Evolutionary conservation across 139 green algal species (phyloP).

Genomic region (Picochlorum costavermella): DNA sequence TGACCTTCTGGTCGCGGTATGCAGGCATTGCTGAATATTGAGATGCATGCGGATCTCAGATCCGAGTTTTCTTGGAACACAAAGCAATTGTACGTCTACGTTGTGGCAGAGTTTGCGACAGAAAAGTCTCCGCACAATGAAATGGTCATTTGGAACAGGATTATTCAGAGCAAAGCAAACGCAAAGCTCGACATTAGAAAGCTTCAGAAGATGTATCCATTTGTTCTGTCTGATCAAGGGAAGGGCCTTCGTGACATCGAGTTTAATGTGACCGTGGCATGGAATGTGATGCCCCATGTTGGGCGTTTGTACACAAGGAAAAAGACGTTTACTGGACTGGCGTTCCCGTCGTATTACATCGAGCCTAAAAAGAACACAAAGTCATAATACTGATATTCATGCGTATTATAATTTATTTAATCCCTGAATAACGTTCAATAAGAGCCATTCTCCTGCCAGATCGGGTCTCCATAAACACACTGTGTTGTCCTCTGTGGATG

Average conservation of each 20-base stretch:
- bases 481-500: slow-evolving; percentile 18
- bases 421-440: slow-evolving; percentile 14
- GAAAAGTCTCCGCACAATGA: slow-evolving; percentile 45
- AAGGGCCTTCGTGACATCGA: slow-evolving; percentile 33
- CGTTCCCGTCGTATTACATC: slow-evolving; percentile 21
- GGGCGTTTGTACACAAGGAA: slow-evolving; percentile 25
- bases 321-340: slow-evolving; percentile 4
- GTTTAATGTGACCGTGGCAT: slow-evolving; percentile 70
- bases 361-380: neutral
- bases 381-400: neutral
- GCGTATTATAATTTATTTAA: neutral
- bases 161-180: slow-evolving; percentile 47
- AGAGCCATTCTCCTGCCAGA: slow-evolving; percentile 28
- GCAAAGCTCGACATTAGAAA: slow-evolving; percentile 35
- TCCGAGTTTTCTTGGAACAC: slow-evolving; percentile 80
- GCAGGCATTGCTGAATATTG: slow-evolving; percentile 53
- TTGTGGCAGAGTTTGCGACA: slow-evolving; percentile 47
- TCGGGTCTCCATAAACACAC: slow-evolving; percentile 34
- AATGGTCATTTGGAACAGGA: slow-evolving; percentile 72
- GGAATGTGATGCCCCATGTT: slow-evolving; percentile 76
- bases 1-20: neutral
- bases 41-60: slow-evolving; percentile 57
- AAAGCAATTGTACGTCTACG: slow-evolving; percentile 74
- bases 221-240: slow-evolving; percentile 60
- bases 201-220: slow-evolving; percentile 59